These are phyloP conservation scores for Dianthus caryophyllus DNA, from an alignment of 148 eudicot genomes.

Conservation along the genomic window DNA sequence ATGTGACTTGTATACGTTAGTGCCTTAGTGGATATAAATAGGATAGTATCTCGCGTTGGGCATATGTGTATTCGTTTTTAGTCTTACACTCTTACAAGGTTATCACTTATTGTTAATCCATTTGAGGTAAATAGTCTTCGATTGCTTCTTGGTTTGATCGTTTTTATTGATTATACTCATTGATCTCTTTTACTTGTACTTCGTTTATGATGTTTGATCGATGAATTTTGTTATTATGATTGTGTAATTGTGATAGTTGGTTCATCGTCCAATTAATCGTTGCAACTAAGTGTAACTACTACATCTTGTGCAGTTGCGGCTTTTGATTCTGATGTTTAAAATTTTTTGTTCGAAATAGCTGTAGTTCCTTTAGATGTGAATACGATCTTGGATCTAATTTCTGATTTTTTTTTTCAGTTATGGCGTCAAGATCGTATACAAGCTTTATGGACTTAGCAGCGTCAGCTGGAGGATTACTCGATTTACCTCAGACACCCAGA, in stretches of 20 bases:
- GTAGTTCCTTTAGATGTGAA: background rate
- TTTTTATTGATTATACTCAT: background rate
- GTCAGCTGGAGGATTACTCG: slow-evolving; percentile 33
- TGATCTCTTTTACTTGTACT: background rate
- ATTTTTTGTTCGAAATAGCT: background rate
- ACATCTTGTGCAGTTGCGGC: background rate
- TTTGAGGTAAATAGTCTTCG: slow-evolving; percentile 17
- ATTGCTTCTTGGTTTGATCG: background rate
- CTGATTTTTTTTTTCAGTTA: slow-evolving; percentile 22
- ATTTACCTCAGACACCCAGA: slow-evolving; percentile 51
- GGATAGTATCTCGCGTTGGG: slow-evolving; percentile 9
- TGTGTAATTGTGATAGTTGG: too few species aligned
- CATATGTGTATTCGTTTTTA: background rate
- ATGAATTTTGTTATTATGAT: slow-evolving; percentile 10
- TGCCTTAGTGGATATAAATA: slow-evolving; percentile 10
- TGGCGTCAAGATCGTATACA: slow-evolving; percentile 44
- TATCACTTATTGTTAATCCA: background rate
- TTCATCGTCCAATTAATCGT: slow-evolving; percentile 12
- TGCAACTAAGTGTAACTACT: background rate
- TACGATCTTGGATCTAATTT: background rate
- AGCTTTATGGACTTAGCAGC: slow-evolving; percentile 50
- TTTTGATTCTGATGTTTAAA: slow-evolving; percentile 8
- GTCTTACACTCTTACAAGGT: too few species aligned
- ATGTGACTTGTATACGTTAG: slow-evolving; percentile 2
- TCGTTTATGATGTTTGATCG: background rate